These are phyloP conservation scores for Trichosporon coremiiforme DNA, from an alignment of 1,284 basidiomycete species.

Conservation along the genomic window DNA sequence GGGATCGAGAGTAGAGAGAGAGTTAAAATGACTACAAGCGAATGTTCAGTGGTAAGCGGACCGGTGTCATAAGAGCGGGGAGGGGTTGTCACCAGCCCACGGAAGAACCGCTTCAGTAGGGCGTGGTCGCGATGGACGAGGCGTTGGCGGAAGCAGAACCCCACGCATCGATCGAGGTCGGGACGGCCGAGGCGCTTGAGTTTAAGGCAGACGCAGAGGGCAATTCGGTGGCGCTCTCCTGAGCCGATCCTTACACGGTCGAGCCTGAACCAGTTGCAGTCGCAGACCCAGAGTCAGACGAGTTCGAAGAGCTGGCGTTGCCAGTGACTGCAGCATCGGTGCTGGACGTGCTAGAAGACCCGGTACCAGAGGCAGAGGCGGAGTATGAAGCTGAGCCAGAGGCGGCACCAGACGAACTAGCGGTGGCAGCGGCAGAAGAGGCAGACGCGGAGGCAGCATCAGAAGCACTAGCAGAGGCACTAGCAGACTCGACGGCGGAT, in stretches of 20 bases:
- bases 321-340: background rate
- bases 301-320: background rate
- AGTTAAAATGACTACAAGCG: background rate
- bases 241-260: background rate
- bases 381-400: background rate
- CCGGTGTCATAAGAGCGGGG: background rate
- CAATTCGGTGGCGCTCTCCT: background rate
- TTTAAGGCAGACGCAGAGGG: background rate
- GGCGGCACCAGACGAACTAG: background rate
- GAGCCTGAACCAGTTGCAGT: background rate
- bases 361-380: background rate
- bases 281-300: background rate
- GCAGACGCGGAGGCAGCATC: background rate
- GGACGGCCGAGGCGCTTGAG: background rate
- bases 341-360: too few species aligned
- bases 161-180: background rate
- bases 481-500: background rate
- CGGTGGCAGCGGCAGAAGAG: background rate
- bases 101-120: background rate
- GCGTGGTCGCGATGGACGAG: background rate
- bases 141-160: background rate
- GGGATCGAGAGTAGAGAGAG: background rate
- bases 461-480: background rate
- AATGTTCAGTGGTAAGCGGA: slow-evolving; percentile 1
- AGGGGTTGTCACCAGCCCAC: too few species aligned